These are phyloP conservation scores for Cryptosporidium sp. DNA, from an alignment of 169 alveolate genomes.

Conservation along the genomic window DNA sequence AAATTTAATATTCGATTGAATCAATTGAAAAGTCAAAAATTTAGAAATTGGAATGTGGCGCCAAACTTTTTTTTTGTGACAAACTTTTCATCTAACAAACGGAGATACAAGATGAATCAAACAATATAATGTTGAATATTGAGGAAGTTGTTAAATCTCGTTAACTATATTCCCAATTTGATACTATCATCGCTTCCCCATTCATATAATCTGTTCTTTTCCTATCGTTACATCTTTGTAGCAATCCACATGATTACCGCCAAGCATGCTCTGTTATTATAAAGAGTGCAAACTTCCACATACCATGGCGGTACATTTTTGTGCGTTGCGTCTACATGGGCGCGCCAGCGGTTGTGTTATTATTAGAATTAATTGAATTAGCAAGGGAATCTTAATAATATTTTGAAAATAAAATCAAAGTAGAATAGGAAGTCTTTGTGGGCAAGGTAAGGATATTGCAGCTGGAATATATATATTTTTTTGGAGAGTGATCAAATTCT, in stretches of 20 bases:
- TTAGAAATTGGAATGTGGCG: neutral
- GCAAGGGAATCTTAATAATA: slow-evolving; percentile 69
- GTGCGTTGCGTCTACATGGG: slow-evolving; percentile 6
- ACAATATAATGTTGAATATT: neutral
- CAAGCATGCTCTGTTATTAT: slow-evolving; percentile 30
- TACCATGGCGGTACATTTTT: slow-evolving; percentile 22
- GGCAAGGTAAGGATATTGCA: slow-evolving; percentile 38
- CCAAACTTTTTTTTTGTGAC: neutral
- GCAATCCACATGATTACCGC: slow-evolving; percentile 33
- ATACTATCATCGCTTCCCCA: neutral
- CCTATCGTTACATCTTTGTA: neutral
- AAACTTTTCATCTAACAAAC: neutral
- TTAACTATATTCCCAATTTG: neutral
- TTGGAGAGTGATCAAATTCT: slow-evolving; percentile 24
- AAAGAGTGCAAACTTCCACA: slow-evolving; percentile 33
- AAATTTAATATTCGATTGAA: neutral
- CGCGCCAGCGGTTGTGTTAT: slow-evolving; percentile 61
- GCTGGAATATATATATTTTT: slow-evolving; percentile 1
- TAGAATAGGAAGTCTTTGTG: slow-evolving; percentile 59
- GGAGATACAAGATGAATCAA: too few species aligned
- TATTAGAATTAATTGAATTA: slow-evolving; percentile 20
- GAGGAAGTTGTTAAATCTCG: neutral
- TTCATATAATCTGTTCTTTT: neutral
- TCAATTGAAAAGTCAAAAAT: neutral
- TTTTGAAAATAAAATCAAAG: slow-evolving; percentile 18